Evolutionary conservation across 805 yeast genomes (phyloP), one percentile per base, ranked within the genome.

Genomic region (Starmerella gropengiesseri): DNA sequence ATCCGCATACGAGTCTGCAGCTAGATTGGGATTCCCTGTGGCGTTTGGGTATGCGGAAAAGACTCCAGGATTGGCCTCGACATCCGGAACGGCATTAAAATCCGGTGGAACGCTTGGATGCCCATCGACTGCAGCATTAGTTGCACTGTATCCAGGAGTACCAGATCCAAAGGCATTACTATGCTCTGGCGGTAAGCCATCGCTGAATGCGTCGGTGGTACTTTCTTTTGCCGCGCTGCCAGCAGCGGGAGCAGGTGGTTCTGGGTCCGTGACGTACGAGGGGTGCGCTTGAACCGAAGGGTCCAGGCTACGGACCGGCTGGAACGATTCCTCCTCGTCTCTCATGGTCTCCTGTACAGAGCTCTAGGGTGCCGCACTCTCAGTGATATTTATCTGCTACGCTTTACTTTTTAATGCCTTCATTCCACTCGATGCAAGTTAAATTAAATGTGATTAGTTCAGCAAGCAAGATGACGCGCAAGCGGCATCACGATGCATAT

Each of bases 401-500:
- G 38, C 38, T 14, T n/a, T 32, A 13, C 20, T 37, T 30, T 27
- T 7, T 27, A 12, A 27, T 7, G 7, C n/a, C 16, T 27, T 5
- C n/a, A 7, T 11, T 27, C n/a, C 19, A n/a, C 19, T 6, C n/a
- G 31, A 34, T 34, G 37, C 37, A 34, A 7, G 37, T 34, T 34
- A 23, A 17, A 34, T 34, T 34, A 23, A 29, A 8, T 34, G 22
- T 23, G 8, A 34, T 34, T 5, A 34, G 21, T 12, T 34, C 22
- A 34, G 28, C 37, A 23, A 34, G 37, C 28, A 34, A 8, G 29
- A 34, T 34, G 37, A 34, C 37, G 37, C 37, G n/a, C n/a, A n/a
- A 34, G 29, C 37, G 13, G 25, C n/a, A n/a, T n/a, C n/a, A n/a
- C n/a, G n/a, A n/a, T n/a, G n/a, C n/a, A n/a, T n/a, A n/a, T n/a